phyloP scores from a whole-genome alignment of 2,329 filamentous ascomycete genomes.

The Penicillium sp. region DNA sequence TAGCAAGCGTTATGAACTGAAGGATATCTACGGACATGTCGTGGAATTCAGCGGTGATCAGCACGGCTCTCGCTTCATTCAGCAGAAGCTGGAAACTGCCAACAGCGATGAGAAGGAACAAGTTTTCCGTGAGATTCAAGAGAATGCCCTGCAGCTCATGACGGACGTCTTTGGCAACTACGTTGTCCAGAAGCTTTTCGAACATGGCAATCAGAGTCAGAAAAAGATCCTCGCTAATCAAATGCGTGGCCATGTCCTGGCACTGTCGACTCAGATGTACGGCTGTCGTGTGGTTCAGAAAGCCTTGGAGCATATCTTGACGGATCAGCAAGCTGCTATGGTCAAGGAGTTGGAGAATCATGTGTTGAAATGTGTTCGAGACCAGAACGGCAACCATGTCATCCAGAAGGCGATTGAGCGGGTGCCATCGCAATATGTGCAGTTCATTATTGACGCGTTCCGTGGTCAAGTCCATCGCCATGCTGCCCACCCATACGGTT shows the following conservation, averaged over 20 bases:
- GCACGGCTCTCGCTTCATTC: slow-evolving; percentile 91
- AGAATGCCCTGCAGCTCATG: slow-evolving; percentile 83
- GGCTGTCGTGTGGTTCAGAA: slow-evolving; percentile 95
- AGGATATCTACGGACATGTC: slow-evolving; percentile 80
- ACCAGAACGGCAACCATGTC: slow-evolving; percentile 93
- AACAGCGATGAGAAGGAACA: slow-evolving; percentile 94
- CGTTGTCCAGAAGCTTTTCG: slow-evolving; percentile 95
- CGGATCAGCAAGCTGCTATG: slow-evolving; percentile 82
- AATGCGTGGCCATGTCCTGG: slow-evolving; percentile 79
- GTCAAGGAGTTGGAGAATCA: slow-evolving; percentile 75
- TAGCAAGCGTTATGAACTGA: slow-evolving; percentile 72
- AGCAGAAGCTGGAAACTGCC: slow-evolving; percentile 82
- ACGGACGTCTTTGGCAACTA: slow-evolving; percentile 97
- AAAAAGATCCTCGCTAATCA: slow-evolving; percentile 79
- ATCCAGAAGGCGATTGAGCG: slow-evolving; percentile 88
- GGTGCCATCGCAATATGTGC: slow-evolving; percentile 69
- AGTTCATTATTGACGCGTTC: slow-evolving; percentile 79
- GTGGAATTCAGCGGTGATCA: slow-evolving; percentile 96
- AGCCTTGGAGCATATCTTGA: slow-evolving; percentile 81
- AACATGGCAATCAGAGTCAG: slow-evolving; percentile 88
- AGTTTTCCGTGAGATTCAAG: slow-evolving; percentile 79
- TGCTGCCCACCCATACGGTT: slow-evolving; percentile 76
- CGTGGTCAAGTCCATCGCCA: slow-evolving; percentile 67
- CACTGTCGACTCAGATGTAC: slow-evolving; percentile 81
- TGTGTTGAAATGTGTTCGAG: slow-evolving; percentile 70